Evolutionary conservation across 371 early-diverging fungal species (phyloP).

Genomic region (Paraphysoderma sedebokerense): DNA sequence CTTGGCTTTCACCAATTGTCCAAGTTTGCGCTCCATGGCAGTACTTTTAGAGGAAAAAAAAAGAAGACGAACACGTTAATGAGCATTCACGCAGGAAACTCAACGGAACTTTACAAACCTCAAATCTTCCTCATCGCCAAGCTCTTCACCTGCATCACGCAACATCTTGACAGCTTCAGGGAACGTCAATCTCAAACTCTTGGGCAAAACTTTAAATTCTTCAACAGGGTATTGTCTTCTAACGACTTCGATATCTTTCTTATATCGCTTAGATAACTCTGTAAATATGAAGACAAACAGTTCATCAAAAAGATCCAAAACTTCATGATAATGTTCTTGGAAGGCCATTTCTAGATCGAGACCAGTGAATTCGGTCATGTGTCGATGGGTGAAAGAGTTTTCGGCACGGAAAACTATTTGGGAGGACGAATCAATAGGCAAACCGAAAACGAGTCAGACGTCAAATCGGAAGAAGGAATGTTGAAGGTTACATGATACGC

Average conservation of each 20-base stretch:
- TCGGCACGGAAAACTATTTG: slow-evolving; percentile 95
- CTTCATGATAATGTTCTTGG: slow-evolving; percentile 95
- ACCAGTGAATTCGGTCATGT: slow-evolving; percentile 99
- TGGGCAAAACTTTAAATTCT: slow-evolving; percentile 69
- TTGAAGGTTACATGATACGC: neutral
- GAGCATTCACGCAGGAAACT: neutral
- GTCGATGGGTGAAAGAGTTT: slow-evolving; percentile 95
- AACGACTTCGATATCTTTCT: slow-evolving; percentile 72
- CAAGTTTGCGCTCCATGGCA: slow-evolving; percentile 83
- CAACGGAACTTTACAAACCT: slow-evolving; percentile 12
- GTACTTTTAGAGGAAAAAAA: slow-evolving; percentile 32
- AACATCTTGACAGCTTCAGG: slow-evolving; percentile 86
- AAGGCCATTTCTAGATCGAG: slow-evolving; percentile 99
- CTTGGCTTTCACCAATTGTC: slow-evolving; percentile 84
- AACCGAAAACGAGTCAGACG: slow-evolving; percentile 1
- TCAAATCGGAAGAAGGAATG: neutral
- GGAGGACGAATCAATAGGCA: neutral
- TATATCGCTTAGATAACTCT: slow-evolving; percentile 62
- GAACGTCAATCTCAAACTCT: slow-evolving; percentile 78
- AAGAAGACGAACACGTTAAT: neutral
- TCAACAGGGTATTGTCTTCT: slow-evolving; percentile 86
- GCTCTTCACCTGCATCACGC: slow-evolving; percentile 74
- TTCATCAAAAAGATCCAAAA: slow-evolving; percentile 78
- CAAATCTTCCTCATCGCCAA: slow-evolving; percentile 89
- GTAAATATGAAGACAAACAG: slow-evolving; percentile 87